Base-by-base conservation (phyloP, 2,329 filamentous ascomycete species). In the Atkinsonella hypoxylon region DNA sequence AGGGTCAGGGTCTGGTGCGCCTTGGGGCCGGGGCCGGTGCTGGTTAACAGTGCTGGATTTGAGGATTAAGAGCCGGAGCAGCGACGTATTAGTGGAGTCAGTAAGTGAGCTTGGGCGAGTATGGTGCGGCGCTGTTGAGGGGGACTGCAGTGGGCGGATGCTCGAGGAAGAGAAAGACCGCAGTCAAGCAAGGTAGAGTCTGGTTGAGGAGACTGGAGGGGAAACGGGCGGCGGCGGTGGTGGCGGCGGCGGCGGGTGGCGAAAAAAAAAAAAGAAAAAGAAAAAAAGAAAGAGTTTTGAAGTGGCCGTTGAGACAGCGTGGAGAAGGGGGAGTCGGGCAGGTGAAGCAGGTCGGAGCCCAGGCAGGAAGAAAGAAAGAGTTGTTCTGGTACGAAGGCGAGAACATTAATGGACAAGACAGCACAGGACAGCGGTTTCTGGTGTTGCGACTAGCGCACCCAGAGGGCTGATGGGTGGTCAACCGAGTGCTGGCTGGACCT, bases 401-500 rank as follows among this genome's bases (percentile, higher is more conserved):
- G 26, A 26, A 26, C 26, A 36, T 36, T 36, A 10, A 12, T 12
- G 15, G 34, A 36, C 34, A 15, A 36, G 34, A 36, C 43, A 13
- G 26, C 8, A 56, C 26, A 26, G 26, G 55, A 55, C 57, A 56
- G 48, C 26, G 36, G n/a, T 11, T 20, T 4, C n/a, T 52, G 54
- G 47, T 11, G 20, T 45, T 17, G 30, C 30, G 26, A 32, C 12
- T 38, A 46, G 45, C 31, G 45, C 31, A 46, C 12, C 13, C 43
- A 45, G 30, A 45, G 22, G 30, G 26, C 42, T 44, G 13, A 12
- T 2, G 20, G 42, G 42, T 45, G 42, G 42, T 45, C 42, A 30
- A n/a, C 22, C 7, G n/a, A n/a, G 30, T 13, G 17, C 30, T 46
- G 26, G 30, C n/a, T 57, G 59, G 59, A 52, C 50, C 54, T 43